Evolutionary conservation across 257 asterid genomes (phyloP).

Genomic region (Oldenlandia corymbosa): DNA sequence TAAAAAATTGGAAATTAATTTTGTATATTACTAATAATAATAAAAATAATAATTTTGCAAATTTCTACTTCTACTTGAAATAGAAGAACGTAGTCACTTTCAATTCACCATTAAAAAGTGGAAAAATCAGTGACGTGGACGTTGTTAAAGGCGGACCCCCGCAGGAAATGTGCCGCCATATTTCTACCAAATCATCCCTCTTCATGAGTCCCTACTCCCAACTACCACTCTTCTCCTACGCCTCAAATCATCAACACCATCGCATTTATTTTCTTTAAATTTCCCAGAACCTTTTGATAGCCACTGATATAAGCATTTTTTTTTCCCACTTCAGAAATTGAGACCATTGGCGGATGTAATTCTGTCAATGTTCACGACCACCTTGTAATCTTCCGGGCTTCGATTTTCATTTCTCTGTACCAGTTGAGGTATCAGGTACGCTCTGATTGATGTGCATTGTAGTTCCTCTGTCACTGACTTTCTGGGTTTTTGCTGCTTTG

Average conservation of each 20-base stretch:
- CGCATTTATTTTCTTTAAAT: neutral
- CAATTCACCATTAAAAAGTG: neutral
- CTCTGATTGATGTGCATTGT: neutral
- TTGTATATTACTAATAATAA: no score
- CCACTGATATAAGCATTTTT: neutral
- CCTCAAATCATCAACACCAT: neutral
- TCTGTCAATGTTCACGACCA: neutral
- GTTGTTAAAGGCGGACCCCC: neutral
- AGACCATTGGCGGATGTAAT: neutral
- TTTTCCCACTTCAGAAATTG: no score
- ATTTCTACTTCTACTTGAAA: no score
- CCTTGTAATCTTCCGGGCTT: neutral
- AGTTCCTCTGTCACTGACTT: constrained; percentile 1
- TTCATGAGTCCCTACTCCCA: neutral
- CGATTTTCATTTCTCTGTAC: neutral
- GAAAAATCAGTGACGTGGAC: neutral
- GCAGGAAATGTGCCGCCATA: constrained; percentile 8
- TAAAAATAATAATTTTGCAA: no score
- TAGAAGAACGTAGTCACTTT: neutral
- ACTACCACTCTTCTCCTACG: constrained; percentile 5
- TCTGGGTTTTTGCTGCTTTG: neutral
- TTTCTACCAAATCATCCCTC: constrained; percentile 9
- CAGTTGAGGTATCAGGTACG: constrained; percentile 11
- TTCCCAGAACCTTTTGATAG: neutral
- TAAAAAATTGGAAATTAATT: no score